Evolutionary conservation across 2,329 filamentous ascomycete species (phyloP), one percentile per base, ranked within the genome.

Genomic region (Aspergillus carbonarius): DNA sequence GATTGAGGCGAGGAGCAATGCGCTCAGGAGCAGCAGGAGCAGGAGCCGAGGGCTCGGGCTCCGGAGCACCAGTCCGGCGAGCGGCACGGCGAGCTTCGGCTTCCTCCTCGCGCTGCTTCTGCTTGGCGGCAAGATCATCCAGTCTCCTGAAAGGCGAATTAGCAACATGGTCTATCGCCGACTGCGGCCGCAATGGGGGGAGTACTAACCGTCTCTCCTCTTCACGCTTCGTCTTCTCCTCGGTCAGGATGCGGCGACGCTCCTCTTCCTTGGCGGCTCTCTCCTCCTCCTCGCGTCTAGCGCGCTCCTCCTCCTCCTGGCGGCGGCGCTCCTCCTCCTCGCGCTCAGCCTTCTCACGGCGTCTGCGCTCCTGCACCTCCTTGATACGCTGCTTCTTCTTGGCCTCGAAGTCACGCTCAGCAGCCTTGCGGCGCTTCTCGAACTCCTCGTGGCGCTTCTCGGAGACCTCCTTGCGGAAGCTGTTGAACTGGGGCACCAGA

Each of bases 391-490:
- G 85, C 39, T 88, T 85, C 78, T 97, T 96, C 81, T 96, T 92
- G 77, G 89, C 90, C 81, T 98, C 91, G 59, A 98, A 85, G 74
- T 99, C 95, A 64, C 89, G 88, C 82, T 98, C 92, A 32, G 95
- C 95, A 70, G 91, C 88, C 75, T 90, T 92, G 72, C 91, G 91
- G 64, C 93, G 90, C 81, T 90, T 93, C 83, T 98, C 95, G 68
- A 98, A 99, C 77, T 98, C 92, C 68, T 96, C 90, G 72, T 92
- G 91, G 68, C 93, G 91, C 72, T 92, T 89, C 76, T 95, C 89
- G 62, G 91, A 90, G 55, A 99, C 86, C 49, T 88, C 87, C 65
- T 88, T 83, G 71, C 90, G 88, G 85, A 96, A 98, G 9, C 81
- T 79, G 75, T 95, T 92, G 79, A 96, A 99, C 55, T 83, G 77